These are phyloP conservation scores for Candida chauliodis DNA, from an alignment of 805 yeast genomes.

Conservation along the genomic window DNA sequence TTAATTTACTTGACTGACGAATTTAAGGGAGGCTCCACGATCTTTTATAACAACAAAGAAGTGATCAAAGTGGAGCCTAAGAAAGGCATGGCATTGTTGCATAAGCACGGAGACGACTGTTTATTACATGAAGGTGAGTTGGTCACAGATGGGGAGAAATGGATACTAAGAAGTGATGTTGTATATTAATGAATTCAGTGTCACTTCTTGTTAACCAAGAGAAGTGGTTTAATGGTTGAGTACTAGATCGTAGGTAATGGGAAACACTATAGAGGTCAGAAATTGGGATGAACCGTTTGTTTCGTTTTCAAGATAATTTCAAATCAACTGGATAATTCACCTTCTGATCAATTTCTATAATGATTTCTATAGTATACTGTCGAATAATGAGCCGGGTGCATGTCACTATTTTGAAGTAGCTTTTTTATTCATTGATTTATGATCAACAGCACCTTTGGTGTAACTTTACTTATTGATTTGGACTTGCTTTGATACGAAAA, in stretches of 20 bases:
- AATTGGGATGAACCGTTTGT: too few relatives aligned
- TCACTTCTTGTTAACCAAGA: constrained; percentile 1
- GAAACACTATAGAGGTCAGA: too few relatives aligned
- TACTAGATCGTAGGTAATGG: too few relatives aligned
- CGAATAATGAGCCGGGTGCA: too few relatives aligned
- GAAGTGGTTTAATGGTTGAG: not conserved
- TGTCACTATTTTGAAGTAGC: too few relatives aligned
- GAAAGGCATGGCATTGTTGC: constrained; percentile 56
- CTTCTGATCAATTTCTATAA: too few relatives aligned
- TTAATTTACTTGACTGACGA: constrained; percentile 54
- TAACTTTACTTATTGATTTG: not conserved
- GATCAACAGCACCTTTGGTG: too few relatives aligned
- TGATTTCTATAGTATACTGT: too few relatives aligned
- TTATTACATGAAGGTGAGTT: constrained; percentile 54
- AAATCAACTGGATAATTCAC: too few relatives aligned
- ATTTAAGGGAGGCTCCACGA: constrained; percentile 57
- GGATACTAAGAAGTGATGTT: constrained; percentile 63
- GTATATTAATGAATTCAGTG: constrained; percentile 19
- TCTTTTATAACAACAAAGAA: constrained; percentile 39
- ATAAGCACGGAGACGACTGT: constrained; percentile 66
- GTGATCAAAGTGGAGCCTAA: constrained; percentile 43
- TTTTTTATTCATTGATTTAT: too few relatives aligned
- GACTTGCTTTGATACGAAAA: constrained; percentile 14
- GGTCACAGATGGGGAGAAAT: constrained; percentile 51
- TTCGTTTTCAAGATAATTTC: too few relatives aligned